Evolutionary conservation across 2,329 filamentous ascomycete genomes (phyloP), one percentile per base, ranked within the genome.

Genomic region (Colletotrichum higginsianum): DNA sequence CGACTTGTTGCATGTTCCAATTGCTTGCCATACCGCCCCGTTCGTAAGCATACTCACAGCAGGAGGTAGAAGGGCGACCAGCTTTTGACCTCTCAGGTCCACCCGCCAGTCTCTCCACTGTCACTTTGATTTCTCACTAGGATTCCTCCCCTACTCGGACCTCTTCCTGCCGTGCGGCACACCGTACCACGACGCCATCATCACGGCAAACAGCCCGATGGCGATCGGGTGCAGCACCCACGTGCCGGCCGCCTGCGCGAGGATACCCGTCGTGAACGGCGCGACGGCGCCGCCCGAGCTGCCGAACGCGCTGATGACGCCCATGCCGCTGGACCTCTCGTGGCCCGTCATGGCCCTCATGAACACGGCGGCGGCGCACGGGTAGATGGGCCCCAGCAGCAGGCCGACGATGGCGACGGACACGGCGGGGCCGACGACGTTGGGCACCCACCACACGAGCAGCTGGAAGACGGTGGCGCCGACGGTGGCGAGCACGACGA

Each of bases 361-460:
- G 75, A 94, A 91, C 7, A 93, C 85, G 0, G 88, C 87, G 4
- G 89, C 87, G 0, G 91, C 89, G 78, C 92, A 95, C 0, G 94
- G 93, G 77, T 95, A 97, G 5, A 97, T 87, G 0, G 94, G 94
- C 0, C 94, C 94, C 0, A 97, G 84, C 40, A 96, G 81, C 9
- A 96, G 81, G 15, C 94, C 94, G 21, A 96, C 86, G 30, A 96
- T 82, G 80, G 89, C 84, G 4, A 93, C 87, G 3, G 90, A 88
- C 1, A 93, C 91, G 21, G 91, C 90, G 74, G 93, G 87, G 16
- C 91, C 91, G 42, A 93, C 83, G n/a, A 95, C 84, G 78, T 94
- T 94, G 1, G 93, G 93, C 35, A 95, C 87, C 42, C 90, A 83
- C 94, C 94, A 96, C 12, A 94, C 91, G 35, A 96, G 84, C n/a